Percentiles rank a stretch among this genome's conserved stretches.
Evolutionary conservation across 495 filamentous ascomycete genomes (phyloP).

Genomic region (Glarea lozoyensis): DNA sequence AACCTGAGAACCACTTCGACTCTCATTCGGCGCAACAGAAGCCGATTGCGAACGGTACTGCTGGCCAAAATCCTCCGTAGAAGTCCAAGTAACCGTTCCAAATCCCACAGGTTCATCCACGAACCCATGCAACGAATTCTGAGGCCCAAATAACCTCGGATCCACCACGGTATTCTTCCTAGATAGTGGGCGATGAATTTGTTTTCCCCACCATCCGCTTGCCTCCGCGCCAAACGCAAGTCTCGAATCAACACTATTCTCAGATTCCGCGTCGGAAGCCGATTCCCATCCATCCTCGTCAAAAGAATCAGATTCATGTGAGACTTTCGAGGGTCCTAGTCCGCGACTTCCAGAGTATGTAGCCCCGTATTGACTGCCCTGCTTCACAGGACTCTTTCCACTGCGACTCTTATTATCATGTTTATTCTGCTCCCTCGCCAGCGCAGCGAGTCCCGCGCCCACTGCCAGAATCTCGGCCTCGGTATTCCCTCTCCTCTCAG

Average conservation of each 20-base stretch:
- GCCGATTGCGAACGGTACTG: background rate
- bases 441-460: constrained; percentile 19
- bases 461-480: constrained; percentile 22
- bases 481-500: constrained; percentile 3
- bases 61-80: constrained; percentile 18
- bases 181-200: constrained; percentile 14
- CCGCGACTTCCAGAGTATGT: constrained; percentile 7
- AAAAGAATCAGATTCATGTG: constrained; percentile 31
- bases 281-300: constrained; percentile 34
- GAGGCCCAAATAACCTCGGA: constrained; percentile 41
- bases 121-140: constrained; percentile 41
- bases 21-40: constrained; percentile 9
- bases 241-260: constrained; percentile 18
- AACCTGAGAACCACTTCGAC: constrained; percentile 26
- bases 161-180: constrained; percentile 37
- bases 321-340: constrained; percentile 14
- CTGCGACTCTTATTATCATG: constrained; percentile 15
- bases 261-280: constrained; percentile 20
- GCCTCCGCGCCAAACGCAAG: constrained; percentile 37
- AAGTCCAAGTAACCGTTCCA: constrained; percentile 21
- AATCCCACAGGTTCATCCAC: constrained; percentile 44
- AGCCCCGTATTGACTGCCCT: background rate
- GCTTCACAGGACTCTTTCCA: constrained; percentile 29
- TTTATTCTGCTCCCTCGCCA: constrained; percentile 20
- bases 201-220: constrained; percentile 14